Evolutionary conservation across 2,329 filamentous ascomycete genomes (phyloP), one percentile per base, ranked within the genome.

Genomic region (Thelonectria rubi): DNA sequence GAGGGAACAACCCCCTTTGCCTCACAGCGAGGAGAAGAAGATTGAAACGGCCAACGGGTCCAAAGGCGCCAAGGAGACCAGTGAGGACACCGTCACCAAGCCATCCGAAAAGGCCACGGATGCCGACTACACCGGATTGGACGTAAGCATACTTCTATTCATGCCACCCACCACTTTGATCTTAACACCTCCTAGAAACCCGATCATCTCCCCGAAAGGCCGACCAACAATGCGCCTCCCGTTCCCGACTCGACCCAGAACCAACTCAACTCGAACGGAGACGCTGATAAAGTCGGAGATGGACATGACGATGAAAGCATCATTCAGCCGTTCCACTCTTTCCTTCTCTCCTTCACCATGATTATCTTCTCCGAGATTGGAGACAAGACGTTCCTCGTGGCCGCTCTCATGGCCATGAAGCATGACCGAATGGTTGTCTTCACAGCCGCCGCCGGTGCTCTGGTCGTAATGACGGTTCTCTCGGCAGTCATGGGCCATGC

Each of bases 371-470:
- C 94, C 48, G 95, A 99, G 77, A 88, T 99, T 71, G 95, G 95
- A 65, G 95, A 99, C 86, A 99, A 99, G 81, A 99, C 95, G 0
- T 99, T 99, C 82, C 85, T 99, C 45, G 93, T 99, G 20, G 95
- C 95, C 7, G 94, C 94, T 8, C 86, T 99, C 17, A 99, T 99
- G 95, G 95, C 95, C 12, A 99, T 99, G 95, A 95, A 97, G 76
- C 94, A 99, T 73, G 91, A 95, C 64, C 90, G 95, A 54, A 82
- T 97, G 66, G 86, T 98, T 12, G 95, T 99, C 64, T 99, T 99
- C 79, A 91, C 92, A 2, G 93, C 95, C 8, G 95, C 95, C n/a
- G 94, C 97, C 71, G 88, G 90, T 55, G 96, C 95, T 10, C 84
- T 99, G 47, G 87, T 97, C 62, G 86, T 91, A 75, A 99, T 99